Evolutionary conservation across 495 filamentous ascomycete genomes (phyloP), one percentile per base, ranked within the genome.

Genomic region (Cercophora newfieldiana): DNA sequence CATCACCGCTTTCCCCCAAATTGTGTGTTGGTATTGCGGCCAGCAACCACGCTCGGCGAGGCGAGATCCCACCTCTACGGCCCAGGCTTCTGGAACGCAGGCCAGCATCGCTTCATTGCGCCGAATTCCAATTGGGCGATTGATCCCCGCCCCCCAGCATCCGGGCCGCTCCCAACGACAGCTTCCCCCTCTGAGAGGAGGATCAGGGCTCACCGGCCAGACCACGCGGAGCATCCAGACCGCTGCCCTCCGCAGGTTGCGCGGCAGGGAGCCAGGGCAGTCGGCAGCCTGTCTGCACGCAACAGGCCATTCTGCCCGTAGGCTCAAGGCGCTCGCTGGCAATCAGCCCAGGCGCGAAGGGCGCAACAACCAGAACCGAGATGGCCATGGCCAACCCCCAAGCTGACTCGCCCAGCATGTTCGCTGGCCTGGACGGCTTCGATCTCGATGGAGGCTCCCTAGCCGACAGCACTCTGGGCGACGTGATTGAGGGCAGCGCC

Each of bases 361-460:
- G 56, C 49, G 44, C 50, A n/a, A 24, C 55, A 61, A 28, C 33
- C 59, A 62, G 28, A 33, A 8, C 16, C 54, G 25, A 59, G 61
- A 53, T 28, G 22, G 70, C 21, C 22, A 77, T 77, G 75, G 67
- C 73, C 57, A 67, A 65, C 69, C 30, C 66, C 68, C 65, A 70
- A 24, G 67, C 59, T 31, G 61, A 60, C 66, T 71, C 74, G 65
- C 74, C 70, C 55, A 56, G 64, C 55, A 61, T 75, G 59, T 76
- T 74, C 55, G 68, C 55, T 31, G 62, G 64, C 22, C 44, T 75
- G 61, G 70, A 71, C 25, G 65, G 37, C 16, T 74, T 72, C 53
- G 64, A 65, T 26, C 50, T 72, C 21, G 60, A 61, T 26, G 66
- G 64, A 19, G 56, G 37, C 33, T 48, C 37, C 22, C 64, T 65